These are phyloP conservation scores for Plantago rigida DNA, from an alignment of 305 asterid genomes.

Conservation along the genomic window DNA sequence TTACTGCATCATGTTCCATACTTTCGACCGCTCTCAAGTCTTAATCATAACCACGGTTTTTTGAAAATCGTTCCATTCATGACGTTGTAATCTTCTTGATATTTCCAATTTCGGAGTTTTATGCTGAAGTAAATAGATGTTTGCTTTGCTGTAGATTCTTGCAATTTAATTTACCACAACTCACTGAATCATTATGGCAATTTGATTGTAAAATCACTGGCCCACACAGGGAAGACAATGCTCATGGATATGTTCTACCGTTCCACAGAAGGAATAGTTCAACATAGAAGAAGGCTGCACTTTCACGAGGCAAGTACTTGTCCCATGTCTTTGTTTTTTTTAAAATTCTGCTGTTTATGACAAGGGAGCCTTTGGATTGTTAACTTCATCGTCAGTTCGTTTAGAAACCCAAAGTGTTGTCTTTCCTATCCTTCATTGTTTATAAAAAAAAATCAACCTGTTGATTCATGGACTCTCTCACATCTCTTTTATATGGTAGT, in stretches of 20 bases:
- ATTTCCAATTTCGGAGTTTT: slow-evolving; percentile 12
- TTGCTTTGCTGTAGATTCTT: background rate
- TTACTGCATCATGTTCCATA: slow-evolving; percentile 30
- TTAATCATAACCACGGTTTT: background rate
- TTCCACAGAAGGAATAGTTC: slow-evolving; percentile 79
- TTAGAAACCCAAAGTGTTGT: too few relatives aligned
- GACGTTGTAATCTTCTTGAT: slow-evolving; percentile 14
- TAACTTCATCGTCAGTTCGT: too few relatives aligned
- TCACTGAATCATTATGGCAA: background rate
- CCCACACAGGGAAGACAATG: slow-evolving; percentile 82
- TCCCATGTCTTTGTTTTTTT: slow-evolving; percentile 1
- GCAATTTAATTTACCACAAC: background rate
- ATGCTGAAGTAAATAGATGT: background rate
- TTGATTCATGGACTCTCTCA: too few relatives aligned
- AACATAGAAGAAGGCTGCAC: slow-evolving; percentile 84
- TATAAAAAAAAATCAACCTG: too few relatives aligned
- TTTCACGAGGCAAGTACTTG: slow-evolving; percentile 70
- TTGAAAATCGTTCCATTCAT: slow-evolving; percentile 7
- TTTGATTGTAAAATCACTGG: slow-evolving; percentile 30
- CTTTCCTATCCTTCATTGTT: too few relatives aligned
- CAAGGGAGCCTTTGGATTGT: too few relatives aligned
- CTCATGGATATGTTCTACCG: slow-evolving; percentile 94
- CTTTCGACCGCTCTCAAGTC: slow-evolving; percentile 9
- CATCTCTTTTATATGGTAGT: too few relatives aligned
- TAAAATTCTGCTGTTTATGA: background rate